phyloP scores from a whole-genome alignment of 2,329 filamentous ascomycete species.

The Parafenestella ontariensis region DNA sequence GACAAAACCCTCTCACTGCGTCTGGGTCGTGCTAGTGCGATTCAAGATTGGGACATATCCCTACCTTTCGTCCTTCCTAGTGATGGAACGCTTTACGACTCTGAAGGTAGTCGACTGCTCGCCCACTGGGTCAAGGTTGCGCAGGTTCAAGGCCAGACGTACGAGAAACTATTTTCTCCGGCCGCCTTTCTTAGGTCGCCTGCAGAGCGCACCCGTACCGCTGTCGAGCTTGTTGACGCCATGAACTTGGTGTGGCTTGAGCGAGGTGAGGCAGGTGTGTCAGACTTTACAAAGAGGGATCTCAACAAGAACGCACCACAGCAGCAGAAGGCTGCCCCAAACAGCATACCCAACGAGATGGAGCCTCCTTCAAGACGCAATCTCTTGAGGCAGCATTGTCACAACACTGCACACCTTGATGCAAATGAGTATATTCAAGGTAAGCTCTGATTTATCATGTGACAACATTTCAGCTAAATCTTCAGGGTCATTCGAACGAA shows the following conservation, averaged over 20 bases:
- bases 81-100: slow-evolving; percentile 3
- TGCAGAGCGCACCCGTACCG: slow-evolving; percentile 35
- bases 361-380: slow-evolving; percentile 33
- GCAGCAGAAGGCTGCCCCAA: slow-evolving; percentile 3
- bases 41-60: slow-evolving; percentile 51
- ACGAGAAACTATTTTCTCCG: slow-evolving; percentile 49
- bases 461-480: not conserved
- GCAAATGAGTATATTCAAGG: slow-evolving; percentile 20
- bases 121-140: slow-evolving; percentile 46
- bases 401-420: not conserved
- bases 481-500: slow-evolving; percentile 19
- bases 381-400: slow-evolving; percentile 9
- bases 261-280: slow-evolving; percentile 31
- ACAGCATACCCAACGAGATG: slow-evolving; percentile 28
- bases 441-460: not conserved
- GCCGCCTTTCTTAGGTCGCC: slow-evolving; percentile 37
- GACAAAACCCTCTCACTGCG: slow-evolving; percentile 50
- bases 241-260: slow-evolving; percentile 41
- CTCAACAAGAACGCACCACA: not conserved
- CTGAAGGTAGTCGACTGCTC: slow-evolving; percentile 30
- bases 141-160: slow-evolving; percentile 43
- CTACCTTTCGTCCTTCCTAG: slow-evolving; percentile 26
- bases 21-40: slow-evolving; percentile 44
- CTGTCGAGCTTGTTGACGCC: slow-evolving; percentile 33
- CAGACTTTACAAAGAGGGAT: slow-evolving; percentile 8